Conservation (phyloP, 2,329 filamentous ascomycete genomes). For the Diatrype stigma region DNA sequence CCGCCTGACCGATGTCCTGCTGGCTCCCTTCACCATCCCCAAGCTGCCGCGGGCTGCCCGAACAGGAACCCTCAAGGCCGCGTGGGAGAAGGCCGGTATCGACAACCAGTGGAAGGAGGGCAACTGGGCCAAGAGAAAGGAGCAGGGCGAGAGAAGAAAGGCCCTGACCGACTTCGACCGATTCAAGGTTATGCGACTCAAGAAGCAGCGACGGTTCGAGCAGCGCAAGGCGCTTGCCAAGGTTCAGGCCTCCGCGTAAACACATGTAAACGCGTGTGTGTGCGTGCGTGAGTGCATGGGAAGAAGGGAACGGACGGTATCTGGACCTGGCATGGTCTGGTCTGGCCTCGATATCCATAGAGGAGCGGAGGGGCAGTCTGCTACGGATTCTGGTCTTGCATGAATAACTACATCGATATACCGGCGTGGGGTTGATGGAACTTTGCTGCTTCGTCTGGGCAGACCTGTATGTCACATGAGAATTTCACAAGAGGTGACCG, state of each 20-base stretch:
- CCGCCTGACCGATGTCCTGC: constrained; percentile 75
- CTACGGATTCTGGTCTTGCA: constrained; percentile 33
- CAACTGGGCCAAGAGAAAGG: constrained; percentile 91
- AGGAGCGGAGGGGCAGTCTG: constrained; percentile 16
- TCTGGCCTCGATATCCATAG: constrained; percentile 9
- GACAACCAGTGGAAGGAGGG: constrained; percentile 90
- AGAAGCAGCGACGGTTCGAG: constrained; percentile 99
- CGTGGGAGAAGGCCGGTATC: constrained; percentile 88
- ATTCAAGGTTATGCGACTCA: constrained; percentile 99
- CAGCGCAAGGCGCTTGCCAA: constrained; percentile 95
- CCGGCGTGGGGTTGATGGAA: constrained; percentile 56
- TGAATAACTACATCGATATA: constrained; percentile 35
- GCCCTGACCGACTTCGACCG: constrained; percentile 96
- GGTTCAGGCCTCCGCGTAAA: constrained; percentile 77
- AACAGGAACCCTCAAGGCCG: constrained; percentile 75
- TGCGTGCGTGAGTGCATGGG: background rate
- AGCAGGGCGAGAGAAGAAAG: constrained; percentile 80
- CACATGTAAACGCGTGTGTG: constrained; percentile 18
- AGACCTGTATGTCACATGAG: constrained; percentile 63
- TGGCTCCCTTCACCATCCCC: constrained; percentile 84
- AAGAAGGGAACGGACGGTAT: constrained; percentile 32
- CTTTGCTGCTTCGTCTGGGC: constrained; percentile 48
- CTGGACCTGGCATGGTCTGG: constrained; percentile 33
- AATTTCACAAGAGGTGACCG: constrained; percentile 46
- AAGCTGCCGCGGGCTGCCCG: constrained; percentile 83